Conservation (phyloP, 2,329 filamentous ascomycete genomes). For the Metarhizium humberi region DNA sequence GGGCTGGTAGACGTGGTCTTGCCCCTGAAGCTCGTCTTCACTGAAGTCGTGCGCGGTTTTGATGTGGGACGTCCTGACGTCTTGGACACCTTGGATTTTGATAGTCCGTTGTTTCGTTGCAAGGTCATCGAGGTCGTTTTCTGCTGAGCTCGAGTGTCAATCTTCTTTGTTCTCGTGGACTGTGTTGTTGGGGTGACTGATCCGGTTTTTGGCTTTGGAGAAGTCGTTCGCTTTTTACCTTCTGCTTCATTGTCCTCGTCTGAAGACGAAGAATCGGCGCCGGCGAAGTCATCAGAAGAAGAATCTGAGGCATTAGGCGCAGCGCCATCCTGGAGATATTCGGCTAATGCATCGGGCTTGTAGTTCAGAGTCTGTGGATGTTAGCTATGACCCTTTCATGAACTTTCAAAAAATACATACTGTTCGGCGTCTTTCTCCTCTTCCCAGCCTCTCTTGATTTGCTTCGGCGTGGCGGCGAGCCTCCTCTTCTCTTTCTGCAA, state of each 20-base stretch:
- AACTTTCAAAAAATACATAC: slow-evolving; percentile 15
- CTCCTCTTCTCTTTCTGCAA: slow-evolving; percentile 71
- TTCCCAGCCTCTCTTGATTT: slow-evolving; percentile 67
- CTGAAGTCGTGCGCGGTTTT: background rate
- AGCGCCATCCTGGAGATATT: slow-evolving; percentile 15
- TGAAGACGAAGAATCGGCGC: slow-evolving; percentile 19
- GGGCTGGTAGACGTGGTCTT: background rate
- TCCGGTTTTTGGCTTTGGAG: slow-evolving; percentile 13
- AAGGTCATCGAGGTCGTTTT: background rate
- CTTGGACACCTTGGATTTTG: background rate
- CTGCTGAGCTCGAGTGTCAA: slow-evolving; percentile 21
- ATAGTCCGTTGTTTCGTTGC: background rate
- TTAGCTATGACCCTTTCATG: background rate
- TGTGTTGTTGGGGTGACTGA: slow-evolving; percentile 16
- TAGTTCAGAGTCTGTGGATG: slow-evolving; percentile 24
- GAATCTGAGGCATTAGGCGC: slow-evolving; percentile 20
- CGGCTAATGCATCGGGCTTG: slow-evolving; percentile 16
- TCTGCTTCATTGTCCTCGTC: slow-evolving; percentile 17
- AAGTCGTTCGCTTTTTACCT: slow-evolving; percentile 26
- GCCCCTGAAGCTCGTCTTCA: background rate
- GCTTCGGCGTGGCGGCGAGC: slow-evolving; percentile 62
- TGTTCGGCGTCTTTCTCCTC: slow-evolving; percentile 65
- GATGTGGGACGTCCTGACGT: background rate
- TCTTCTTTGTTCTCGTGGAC: slow-evolving; percentile 13
- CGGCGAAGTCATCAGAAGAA: slow-evolving; percentile 26